These are phyloP conservation scores for Parmales sp. DNA, from an alignment of 108 stramenopile genomes.

Conservation along the genomic window DNA sequence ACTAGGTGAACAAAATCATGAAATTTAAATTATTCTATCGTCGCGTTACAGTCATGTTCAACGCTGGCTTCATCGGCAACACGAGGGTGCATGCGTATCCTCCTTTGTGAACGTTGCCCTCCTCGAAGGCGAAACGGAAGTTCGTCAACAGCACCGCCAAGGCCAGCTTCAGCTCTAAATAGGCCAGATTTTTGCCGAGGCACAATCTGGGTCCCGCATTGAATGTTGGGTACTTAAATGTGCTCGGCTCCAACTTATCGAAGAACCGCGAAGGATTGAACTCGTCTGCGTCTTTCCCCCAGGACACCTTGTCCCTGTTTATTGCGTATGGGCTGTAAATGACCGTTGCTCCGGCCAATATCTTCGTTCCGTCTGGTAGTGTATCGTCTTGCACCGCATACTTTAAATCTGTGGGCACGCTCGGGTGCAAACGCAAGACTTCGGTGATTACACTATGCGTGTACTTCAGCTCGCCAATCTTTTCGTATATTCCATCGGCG, in stretches of 20 bases:
- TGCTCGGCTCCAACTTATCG: conserved; percentile 17
- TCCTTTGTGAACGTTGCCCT: conserved; percentile 16
- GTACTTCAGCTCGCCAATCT: conserved; percentile 23
- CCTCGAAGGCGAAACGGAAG: conserved; percentile 19
- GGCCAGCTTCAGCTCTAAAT: conserved; percentile 28
- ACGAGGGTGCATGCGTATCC: conserved; percentile 22
- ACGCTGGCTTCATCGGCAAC: conserved; percentile 23
- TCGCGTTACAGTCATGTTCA: background rate
- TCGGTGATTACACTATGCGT: conserved; percentile 30
- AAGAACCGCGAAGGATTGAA: conserved; percentile 39
- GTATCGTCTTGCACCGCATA: conserved; percentile 25
- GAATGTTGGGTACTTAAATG: conserved; percentile 24
- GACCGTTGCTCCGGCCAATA: conserved; percentile 25
- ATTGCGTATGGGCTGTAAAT: conserved; percentile 26
- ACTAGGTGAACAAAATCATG: too few relatives aligned
- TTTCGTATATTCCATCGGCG: conserved; percentile 11
- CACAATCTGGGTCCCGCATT: conserved; percentile 34
- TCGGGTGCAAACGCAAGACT: conserved; percentile 40
- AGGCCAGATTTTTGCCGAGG: conserved; percentile 26
- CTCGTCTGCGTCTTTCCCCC: conserved; percentile 29
- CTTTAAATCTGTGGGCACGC: conserved; percentile 33
- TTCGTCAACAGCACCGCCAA: conserved; percentile 16
- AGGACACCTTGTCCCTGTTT: conserved; percentile 24
- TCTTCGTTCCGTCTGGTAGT: conserved; percentile 42
- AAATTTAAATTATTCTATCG: too few relatives aligned